Evolutionary conservation across 345 rosid species (phyloP).

Genomic region (Aethionema arabicum): DNA sequence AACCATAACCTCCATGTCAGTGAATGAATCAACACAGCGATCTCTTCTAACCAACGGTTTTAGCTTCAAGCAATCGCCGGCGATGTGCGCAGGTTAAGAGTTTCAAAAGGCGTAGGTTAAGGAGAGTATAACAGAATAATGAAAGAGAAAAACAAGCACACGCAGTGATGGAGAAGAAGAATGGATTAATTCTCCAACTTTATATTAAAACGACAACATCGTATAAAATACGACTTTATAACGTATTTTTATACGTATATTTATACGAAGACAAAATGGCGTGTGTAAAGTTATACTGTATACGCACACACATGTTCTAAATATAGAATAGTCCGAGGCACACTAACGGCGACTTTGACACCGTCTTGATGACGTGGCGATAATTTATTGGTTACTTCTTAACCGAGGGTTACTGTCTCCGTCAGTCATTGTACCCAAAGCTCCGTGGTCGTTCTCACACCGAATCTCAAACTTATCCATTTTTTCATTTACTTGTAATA

Average conservation of each 20-base stretch:
- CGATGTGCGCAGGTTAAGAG: conserved; percentile 20
- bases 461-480: conserved; percentile 35
- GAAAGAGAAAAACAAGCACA: conserved; percentile 3
- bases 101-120: conserved; percentile 20
- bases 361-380: conserved; percentile 23
- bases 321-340: conserved; percentile 28
- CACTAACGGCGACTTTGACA: conserved; percentile 35
- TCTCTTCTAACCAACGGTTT: not conserved
- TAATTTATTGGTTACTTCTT: not conserved
- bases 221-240: conserved; percentile 22
- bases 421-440: conserved; percentile 26
- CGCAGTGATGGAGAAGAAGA: conserved; percentile 20
- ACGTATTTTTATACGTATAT: conserved; percentile 2
- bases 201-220: conserved; percentile 23
- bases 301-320: conserved; percentile 27
- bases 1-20: conserved; percentile 56
- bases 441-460: conserved; percentile 37
- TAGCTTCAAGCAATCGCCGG: conserved; percentile 13
- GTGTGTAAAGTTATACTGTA: not conserved
- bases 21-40: not conserved
- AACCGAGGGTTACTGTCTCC: conserved; percentile 26
- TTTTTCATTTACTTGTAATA: conserved; percentile 6
- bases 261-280: conserved; percentile 13
- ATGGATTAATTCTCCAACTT: conserved; percentile 7
- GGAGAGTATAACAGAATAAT: not conserved